These are phyloP conservation scores for Farysia itapuensis DNA, from an alignment of 1,284 basidiomycete species.

Conservation along the genomic window DNA sequence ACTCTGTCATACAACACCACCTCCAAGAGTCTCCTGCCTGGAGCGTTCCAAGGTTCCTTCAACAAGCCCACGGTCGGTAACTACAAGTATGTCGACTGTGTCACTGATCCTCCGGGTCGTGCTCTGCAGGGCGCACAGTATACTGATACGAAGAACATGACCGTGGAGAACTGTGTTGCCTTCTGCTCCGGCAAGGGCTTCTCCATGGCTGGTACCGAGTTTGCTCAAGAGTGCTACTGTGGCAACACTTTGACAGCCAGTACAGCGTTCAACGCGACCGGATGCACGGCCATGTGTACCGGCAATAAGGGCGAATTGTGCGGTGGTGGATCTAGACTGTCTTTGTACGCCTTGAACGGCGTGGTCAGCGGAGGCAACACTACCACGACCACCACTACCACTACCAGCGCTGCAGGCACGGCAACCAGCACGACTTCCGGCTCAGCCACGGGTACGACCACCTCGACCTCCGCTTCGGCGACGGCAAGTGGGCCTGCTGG, in stretches of 20 bases:
- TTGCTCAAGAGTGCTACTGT: constrained; percentile 62
- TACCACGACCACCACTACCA: neutral
- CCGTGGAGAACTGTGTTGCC: constrained; percentile 68
- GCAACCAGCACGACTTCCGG: neutral
- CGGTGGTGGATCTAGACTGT: constrained; percentile 67
- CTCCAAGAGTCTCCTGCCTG: neutral
- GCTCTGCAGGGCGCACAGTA: neutral
- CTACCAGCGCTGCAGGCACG: neutral
- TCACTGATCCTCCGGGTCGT: neutral
- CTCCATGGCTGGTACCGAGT: constrained; percentile 67
- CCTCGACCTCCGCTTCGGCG: constrained; percentile 3
- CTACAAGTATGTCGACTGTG: constrained; percentile 9
- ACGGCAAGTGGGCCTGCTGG: neutral
- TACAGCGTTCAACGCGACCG: neutral
- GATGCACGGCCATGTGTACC: constrained; percentile 4
- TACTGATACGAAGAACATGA: constrained; percentile 63
- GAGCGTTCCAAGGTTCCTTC: constrained; percentile 1
- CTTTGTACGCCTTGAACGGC: constrained; percentile 65
- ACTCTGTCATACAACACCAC: constrained; percentile 4
- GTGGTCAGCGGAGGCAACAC: constrained; percentile 44
- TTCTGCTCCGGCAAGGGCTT: constrained; percentile 60
- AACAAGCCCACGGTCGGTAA: constrained; percentile 1
- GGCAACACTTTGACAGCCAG: constrained; percentile 7
- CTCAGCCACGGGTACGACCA: constrained; percentile 1
- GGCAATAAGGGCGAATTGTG: constrained; percentile 65